Base-by-base conservation (phyloP, 768 basidiomycete species). In the Crepidotus variabilis region DNA sequence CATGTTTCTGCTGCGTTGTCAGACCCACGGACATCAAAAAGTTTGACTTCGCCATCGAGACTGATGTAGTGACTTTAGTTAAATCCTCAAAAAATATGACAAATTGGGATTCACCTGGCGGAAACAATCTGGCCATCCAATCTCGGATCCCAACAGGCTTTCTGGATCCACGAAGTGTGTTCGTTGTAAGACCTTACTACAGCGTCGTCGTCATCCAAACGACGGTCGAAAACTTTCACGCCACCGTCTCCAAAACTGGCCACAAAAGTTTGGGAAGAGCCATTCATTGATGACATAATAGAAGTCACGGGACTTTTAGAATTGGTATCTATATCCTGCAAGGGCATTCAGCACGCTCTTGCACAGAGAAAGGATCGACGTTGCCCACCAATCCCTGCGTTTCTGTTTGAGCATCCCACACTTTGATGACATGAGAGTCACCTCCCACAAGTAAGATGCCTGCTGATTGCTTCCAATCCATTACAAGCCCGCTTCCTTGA, bases 371-470 rank as follows among this genome's bases (percentile, higher is more conserved):
- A 53, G 46, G n/a, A 24, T 39, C 45, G 21, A 14, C 22, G 36
- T 6, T 34, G 58, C 47, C 69, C 85, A 94, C 92, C 74, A 88
- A 68, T 46, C 87, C 75, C 55, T 85, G 83, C 22, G 79, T 84
- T 69, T 98, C 97, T 1, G 90, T 89, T 61, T 92, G 87, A 8
- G 94, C 96, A 68, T 99, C 95, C 97, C 97, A 99, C 3, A 94
- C 79, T 57, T 93, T 82, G 58, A 99, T 88, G 36, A 87, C 85
- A 56, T 86, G 84, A 35, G 92, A 88, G 71, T 98, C 96, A 1
- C 96, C 97, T 9, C 92, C 92, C 23, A 93, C 85, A n/a, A 98
- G 76, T 33, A 98, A 72, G 23, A 84, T 85, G 0, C 95, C 97
- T 22, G 86, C 80, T 1, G 82, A 78, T 71, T 98, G 96, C 65